Conservation (phyloP, 257 asterid genomes). For the Solanum chmielewskii region DNA sequence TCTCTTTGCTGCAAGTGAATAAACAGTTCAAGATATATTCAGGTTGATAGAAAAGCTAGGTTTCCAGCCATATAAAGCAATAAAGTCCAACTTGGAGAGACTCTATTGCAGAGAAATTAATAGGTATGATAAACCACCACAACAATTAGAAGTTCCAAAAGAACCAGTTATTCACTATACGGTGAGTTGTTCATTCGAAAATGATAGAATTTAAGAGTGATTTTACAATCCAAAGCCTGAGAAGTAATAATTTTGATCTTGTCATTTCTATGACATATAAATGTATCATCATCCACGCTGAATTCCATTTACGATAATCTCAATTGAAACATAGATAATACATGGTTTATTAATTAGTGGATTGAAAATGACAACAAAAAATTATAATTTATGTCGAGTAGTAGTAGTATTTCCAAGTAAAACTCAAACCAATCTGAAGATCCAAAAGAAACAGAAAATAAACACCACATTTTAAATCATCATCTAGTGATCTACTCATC, state of each 20-base stretch:
- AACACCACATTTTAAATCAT: neutral
- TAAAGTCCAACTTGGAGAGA: neutral
- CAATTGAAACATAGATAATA: neutral
- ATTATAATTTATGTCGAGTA: neutral
- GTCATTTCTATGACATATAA: neutral
- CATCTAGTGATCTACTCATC: neutral
- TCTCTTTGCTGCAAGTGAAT: slow-evolving; percentile 52
- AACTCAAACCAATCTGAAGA: neutral
- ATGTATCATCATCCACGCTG: neutral
- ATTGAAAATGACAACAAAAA: neutral
- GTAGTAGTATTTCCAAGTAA: neutral
- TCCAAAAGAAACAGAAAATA: neutral
- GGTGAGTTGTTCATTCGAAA: neutral
- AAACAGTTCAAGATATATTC: neutral
- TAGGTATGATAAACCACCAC: neutral
- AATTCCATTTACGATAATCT: neutral
- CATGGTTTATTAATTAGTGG: neutral
- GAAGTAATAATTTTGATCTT: neutral
- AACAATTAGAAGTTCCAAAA: neutral
- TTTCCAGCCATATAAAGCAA: neutral
- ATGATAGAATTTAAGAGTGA: neutral
- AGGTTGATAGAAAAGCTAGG: neutral
- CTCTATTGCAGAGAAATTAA: neutral
- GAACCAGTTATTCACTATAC: neutral
- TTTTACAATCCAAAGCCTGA: neutral